Percentiles rank a stretch among this genome's conserved stretches.
phyloP scores from a whole-genome alignment of 768 basidiomycete genomes.

The Boletus rubroflammeus region DNA sequence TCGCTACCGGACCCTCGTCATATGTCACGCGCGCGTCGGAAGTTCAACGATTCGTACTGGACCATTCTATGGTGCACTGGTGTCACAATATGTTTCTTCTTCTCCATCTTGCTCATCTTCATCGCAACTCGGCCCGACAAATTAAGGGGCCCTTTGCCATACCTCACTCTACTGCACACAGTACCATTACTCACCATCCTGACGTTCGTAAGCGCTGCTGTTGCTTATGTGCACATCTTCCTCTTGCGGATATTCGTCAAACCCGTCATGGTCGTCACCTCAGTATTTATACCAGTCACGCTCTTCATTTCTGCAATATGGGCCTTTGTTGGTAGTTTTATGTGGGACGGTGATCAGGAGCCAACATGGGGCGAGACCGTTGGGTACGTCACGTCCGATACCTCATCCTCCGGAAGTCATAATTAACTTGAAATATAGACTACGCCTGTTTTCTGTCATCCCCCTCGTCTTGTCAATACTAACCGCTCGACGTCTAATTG shows the following conservation, averaged over 20 bases:
- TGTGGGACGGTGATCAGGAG: slow-evolving; percentile 49
- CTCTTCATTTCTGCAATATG: slow-evolving; percentile 73
- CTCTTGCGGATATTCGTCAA: slow-evolving; percentile 78
- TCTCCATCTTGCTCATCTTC: slow-evolving; percentile 64
- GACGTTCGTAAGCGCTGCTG: slow-evolving; percentile 63
- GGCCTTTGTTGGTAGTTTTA: slow-evolving; percentile 80
- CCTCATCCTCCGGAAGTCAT: neutral
- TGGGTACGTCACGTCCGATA: slow-evolving; percentile 48
- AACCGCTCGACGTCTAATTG: slow-evolving; percentile 66
- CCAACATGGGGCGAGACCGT: slow-evolving; percentile 82
- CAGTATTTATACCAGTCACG: slow-evolving; percentile 70
- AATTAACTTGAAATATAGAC: slow-evolving; percentile 12
- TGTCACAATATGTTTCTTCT: slow-evolving; percentile 57
- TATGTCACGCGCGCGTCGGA: slow-evolving; percentile 57
- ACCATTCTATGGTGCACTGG: slow-evolving; percentile 63
- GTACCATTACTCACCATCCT: slow-evolving; percentile 73
- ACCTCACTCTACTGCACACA: slow-evolving; percentile 71
- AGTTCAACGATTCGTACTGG: slow-evolving; percentile 73
- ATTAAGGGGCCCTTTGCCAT: slow-evolving; percentile 41
- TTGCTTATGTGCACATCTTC: slow-evolving; percentile 71
- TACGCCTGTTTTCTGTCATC: slow-evolving; percentile 69
- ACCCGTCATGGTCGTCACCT: slow-evolving; percentile 77
- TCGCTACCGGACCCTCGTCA: slow-evolving; percentile 74
- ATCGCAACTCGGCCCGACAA: slow-evolving; percentile 42
- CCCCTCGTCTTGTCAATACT: slow-evolving; percentile 67